A percentile compares a stretch with the other conserved stretches of the same genome.
Evolutionary conservation across 805 yeast genomes (phyloP).

Genomic region (Kluyveromyces lactis): DNA sequence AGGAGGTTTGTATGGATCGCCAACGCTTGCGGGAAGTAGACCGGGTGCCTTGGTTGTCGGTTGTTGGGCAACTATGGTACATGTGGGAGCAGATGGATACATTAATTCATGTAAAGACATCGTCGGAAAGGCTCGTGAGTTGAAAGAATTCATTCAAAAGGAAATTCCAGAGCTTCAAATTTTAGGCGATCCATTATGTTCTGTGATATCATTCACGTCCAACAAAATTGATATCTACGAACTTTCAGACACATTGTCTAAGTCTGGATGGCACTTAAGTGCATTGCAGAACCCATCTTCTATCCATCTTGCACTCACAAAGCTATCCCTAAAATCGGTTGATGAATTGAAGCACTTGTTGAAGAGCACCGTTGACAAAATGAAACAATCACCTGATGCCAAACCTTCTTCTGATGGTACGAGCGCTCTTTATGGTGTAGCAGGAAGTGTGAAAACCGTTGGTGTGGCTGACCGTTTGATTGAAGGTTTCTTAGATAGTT

Average conservation of each 20-base stretch:
- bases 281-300: slow-evolving; percentile 88
- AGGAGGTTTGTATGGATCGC: slow-evolving; percentile 95
- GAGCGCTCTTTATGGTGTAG: slow-evolving; percentile 90
- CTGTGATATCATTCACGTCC: slow-evolving; percentile 76
- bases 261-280: slow-evolving; percentile 72
- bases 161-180: slow-evolving; percentile 53
- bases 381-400: slow-evolving; percentile 26
- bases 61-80: slow-evolving; percentile 90
- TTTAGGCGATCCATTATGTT: slow-evolving; percentile 77
- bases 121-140: slow-evolving; percentile 50
- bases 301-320: slow-evolving; percentile 81
- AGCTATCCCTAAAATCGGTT: slow-evolving; percentile 52
- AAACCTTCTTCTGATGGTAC: slow-evolving; percentile 46
- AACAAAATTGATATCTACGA: slow-evolving; percentile 59
- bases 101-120: slow-evolving; percentile 56
- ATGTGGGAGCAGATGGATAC: slow-evolving; percentile 82
- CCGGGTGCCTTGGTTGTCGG: slow-evolving; percentile 98
- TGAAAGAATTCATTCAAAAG: slow-evolving; percentile 40
- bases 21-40: slow-evolving; percentile 92
- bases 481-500: slow-evolving; percentile 70
- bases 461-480: slow-evolving; percentile 79
- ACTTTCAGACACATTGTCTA: slow-evolving; percentile 60
- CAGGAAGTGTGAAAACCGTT: slow-evolving; percentile 77
- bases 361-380: slow-evolving; percentile 35
- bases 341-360: slow-evolving; percentile 52